Percentiles rank a stretch among this genome's conserved stretches.
These are phyloP conservation scores for Fusarium sp. DNA, from an alignment of 2,329 filamentous ascomycete species.

Conservation along the genomic window DNA sequence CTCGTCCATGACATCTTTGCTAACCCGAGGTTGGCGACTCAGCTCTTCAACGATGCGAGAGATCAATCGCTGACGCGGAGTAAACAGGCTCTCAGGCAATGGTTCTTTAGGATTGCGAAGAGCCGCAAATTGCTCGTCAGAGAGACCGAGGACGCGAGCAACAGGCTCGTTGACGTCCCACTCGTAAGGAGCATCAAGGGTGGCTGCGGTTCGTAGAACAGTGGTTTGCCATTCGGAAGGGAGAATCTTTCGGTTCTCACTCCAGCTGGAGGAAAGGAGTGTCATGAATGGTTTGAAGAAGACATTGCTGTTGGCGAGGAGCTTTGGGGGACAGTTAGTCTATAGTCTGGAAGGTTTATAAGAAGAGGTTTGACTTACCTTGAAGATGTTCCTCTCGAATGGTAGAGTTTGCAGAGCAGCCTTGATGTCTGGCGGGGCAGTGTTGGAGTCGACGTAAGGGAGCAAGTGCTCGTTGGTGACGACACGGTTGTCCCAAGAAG, in stretches of 20 bases:
- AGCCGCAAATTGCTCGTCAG: not conserved
- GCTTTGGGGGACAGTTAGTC: not conserved
- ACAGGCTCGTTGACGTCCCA: constrained; percentile 20
- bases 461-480: constrained; percentile 10
- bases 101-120: not conserved
- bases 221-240: constrained; percentile 8
- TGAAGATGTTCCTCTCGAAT: constrained; percentile 21
- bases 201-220: constrained; percentile 4
- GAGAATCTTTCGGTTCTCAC: constrained; percentile 4
- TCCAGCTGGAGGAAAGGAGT: constrained; percentile 5
- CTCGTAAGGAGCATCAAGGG: constrained; percentile 3
- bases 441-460: constrained; percentile 8
- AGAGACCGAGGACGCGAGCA: not conserved
- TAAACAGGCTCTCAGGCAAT: not conserved
- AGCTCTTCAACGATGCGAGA: not conserved
- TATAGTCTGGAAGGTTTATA: fast-evolving
- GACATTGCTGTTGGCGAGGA: not conserved
- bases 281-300: constrained; percentile 21
- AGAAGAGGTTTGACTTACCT: not conserved
- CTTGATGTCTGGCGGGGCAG: constrained; percentile 1
- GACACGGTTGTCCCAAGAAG: constrained; percentile 2
- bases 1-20: not conserved
- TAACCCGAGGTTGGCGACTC: not conserved
- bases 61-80: constrained; percentile 1
- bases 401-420: constrained; percentile 12